Evolutionary conservation across 2,329 filamentous ascomycete genomes (phyloP), one percentile per base, ranked within the genome.

Genomic region (Bipolaris gigantea): DNA sequence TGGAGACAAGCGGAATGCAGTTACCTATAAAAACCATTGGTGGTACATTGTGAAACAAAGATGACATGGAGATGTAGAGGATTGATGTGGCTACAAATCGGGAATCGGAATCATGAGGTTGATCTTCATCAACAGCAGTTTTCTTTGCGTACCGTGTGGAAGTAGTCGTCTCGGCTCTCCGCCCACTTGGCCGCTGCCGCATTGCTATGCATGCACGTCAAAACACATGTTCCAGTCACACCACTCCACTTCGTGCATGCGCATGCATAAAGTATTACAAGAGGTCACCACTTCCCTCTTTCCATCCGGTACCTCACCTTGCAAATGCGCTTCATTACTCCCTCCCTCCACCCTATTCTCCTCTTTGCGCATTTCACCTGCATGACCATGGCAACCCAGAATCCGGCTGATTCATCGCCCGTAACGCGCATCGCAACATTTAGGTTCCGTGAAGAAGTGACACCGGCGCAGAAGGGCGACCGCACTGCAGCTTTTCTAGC

Each of bases 361-460:
- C 33, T 35, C 3, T 16, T 15, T 4, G 5, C 33, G 5, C 6
- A 8, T n/a, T 16, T 19, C 25, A 5, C 33, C 30, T 19, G 15
- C 15, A n/a, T 15, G n/a, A 40, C 32, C 16, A 53, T 50, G 49
- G 32, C 48, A 1, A 40, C 27, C 6, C 34, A 48, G 3, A 39
- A 4, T 46, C 46, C 16, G 6, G 34, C 42, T 2, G 36, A 23
- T 10, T 5, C 39, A 32, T 34, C 34, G 0, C 60, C 60, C 2
- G 57, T 69, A 16, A 67, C 63, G 1, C 56, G 65, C 30, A 61
- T 69, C 46, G 67, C 64, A 33, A 60, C 55, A 10, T 70, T 69
- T 39, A 59, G 57, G 11, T 70, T 69, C 49, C 46, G 48, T 0
- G 46, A 56, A 0, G 42, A 56, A 15, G 57, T 65, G 3, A 65